Conservation (phyloP, 2,329 filamentous ascomycete species). For the Coleophoma cylindrospora region DNA sequence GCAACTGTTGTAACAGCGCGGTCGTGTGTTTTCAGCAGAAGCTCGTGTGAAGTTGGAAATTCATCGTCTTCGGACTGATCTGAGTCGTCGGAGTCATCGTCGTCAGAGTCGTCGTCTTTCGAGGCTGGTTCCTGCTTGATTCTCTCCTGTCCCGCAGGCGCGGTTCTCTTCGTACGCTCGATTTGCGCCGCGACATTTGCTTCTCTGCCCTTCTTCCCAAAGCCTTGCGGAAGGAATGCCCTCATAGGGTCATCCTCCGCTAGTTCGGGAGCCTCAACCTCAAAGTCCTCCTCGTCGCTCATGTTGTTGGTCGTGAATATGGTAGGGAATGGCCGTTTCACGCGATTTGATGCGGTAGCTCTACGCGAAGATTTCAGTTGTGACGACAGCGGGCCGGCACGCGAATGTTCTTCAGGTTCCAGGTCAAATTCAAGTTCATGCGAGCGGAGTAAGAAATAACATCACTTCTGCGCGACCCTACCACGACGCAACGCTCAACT, state of each 20-base stretch:
- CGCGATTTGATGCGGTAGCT: no score
- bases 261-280: conserved; percentile 49
- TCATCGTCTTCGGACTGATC: conserved; percentile 72
- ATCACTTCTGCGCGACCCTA: no score
- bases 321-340: no score
- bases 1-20: conserved; percentile 79
- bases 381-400: no score
- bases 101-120: conserved; percentile 32
- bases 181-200: conserved; percentile 77
- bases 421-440: no score
- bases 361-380: no score
- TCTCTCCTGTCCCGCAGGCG: conserved; percentile 18
- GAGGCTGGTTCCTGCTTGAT: conserved; percentile 22
- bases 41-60: conserved; percentile 87
- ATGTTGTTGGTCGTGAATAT: conserved; percentile 29
- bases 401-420: no score
- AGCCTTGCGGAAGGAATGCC: conserved; percentile 73
- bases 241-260: conserved; percentile 65
- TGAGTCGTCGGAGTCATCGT: conserved; percentile 50
- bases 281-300: conserved; percentile 56
- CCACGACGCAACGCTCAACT: no score
- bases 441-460: no score
- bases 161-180: conserved; percentile 64
- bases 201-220: conserved; percentile 75
- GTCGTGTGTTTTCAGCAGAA: conserved; percentile 89